Percentiles rank a stretch among this genome's conserved stretches.
Conservation (phyloP, 78 protist species). For the Pelomyxa schiedti region DNA sequence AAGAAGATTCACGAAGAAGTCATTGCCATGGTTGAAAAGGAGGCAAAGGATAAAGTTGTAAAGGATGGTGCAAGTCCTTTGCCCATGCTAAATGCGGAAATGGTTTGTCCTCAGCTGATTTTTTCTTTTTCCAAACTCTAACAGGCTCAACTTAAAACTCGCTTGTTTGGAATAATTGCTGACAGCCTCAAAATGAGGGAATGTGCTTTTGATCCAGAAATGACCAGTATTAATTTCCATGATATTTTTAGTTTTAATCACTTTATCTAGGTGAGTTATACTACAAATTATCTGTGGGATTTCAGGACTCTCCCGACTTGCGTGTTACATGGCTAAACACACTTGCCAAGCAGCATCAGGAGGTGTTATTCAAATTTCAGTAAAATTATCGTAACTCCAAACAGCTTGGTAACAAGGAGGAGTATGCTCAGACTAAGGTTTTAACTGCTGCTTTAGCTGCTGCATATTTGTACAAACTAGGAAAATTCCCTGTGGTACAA, state of each 20-base stretch:
- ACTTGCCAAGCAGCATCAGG: not conserved
- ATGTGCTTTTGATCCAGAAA: not conserved
- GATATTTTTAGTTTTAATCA: too few species aligned
- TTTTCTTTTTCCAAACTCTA: too few species aligned
- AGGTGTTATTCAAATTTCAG: not conserved
- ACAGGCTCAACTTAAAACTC: not conserved
- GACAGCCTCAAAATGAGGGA: not conserved
- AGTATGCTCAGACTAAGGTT: conserved; percentile 1
- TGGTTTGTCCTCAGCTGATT: too few species aligned
- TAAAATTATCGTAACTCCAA: not conserved
- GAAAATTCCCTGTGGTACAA: not conserved
- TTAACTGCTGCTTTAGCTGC: not conserved
- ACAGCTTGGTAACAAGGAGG: conserved; percentile 3
- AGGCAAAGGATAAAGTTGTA: too few species aligned
- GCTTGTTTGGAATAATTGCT: not conserved
- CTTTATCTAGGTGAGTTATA: not conserved
- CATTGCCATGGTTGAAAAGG: too few species aligned
- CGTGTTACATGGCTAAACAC: not conserved
- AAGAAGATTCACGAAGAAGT: too few species aligned
- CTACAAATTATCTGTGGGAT: not conserved
- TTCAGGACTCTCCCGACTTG: conserved; percentile 2
- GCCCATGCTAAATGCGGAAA: too few species aligned
- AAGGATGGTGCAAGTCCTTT: too few species aligned
- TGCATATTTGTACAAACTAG: not conserved
- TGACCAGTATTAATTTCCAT: too few species aligned